Evolutionary conservation across 225 moss, liverwort and hornwort genomes (phyloP).

Genomic region (Bryum argenteum): DNA sequence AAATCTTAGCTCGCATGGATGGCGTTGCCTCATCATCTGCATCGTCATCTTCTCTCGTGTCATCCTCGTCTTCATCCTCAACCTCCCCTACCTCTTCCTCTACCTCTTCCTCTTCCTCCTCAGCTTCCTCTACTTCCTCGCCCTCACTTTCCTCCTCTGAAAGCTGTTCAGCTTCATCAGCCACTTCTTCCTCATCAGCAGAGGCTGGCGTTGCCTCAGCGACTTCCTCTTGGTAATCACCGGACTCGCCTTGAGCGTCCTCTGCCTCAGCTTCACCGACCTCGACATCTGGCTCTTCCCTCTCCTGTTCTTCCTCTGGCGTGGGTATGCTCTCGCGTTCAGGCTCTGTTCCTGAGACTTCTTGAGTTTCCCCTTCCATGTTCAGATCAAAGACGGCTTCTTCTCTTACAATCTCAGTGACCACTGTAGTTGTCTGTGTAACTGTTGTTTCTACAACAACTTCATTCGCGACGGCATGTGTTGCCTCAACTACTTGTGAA

Average conservation of each 20-base stretch:
- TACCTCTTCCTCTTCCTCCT: conserved; percentile 46
- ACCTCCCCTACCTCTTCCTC: conserved; percentile 45
- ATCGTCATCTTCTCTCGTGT: conserved; percentile 48
- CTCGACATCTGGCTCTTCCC: conserved; percentile 36
- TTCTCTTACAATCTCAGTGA: conserved; percentile 42
- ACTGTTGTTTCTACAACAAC: conserved; percentile 27
- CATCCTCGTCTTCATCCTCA: conserved; percentile 51
- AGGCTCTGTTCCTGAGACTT: conserved; percentile 18
- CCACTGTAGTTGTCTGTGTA: conserved; percentile 37
- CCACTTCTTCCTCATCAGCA: conserved; percentile 37
- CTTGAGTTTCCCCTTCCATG: conserved; percentile 30
- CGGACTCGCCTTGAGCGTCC: conserved; percentile 45
- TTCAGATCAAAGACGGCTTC: conserved; percentile 34
- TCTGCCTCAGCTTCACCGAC: conserved; percentile 33
- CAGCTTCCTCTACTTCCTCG: conserved; percentile 44
- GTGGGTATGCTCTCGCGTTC: conserved; percentile 24
- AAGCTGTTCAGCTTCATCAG: conserved; percentile 40
- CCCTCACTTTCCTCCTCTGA: conserved; percentile 52
- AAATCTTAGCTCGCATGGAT: conserved; percentile 76
- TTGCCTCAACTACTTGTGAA: conserved; percentile 25
- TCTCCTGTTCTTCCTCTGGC: conserved; percentile 32
- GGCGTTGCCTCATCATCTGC: conserved; percentile 51
- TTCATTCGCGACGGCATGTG: conserved; percentile 5
- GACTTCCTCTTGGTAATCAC: conserved; percentile 51
- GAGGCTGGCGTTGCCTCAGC: conserved; percentile 39